phyloP scores from a whole-genome alignment of 2,329 filamentous ascomycete species.

The Trichoderma sp. region DNA sequence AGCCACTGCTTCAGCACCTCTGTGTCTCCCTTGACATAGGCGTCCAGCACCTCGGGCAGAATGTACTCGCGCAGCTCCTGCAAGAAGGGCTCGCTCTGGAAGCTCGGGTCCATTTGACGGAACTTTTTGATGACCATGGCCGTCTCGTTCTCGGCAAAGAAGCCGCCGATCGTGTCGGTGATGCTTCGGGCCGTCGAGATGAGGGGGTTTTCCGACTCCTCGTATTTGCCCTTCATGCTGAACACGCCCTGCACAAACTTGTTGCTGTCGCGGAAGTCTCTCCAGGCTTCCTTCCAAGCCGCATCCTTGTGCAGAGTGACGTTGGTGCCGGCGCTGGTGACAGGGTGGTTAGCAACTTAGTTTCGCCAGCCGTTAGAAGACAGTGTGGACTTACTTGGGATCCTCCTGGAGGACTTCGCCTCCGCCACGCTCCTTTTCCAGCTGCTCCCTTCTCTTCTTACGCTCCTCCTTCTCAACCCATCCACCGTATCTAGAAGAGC shows the following conservation, averaged over 20 bases:
- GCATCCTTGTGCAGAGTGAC: slow-evolving; percentile 95
- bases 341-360: slow-evolving; percentile 30
- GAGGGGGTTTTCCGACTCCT: slow-evolving; percentile 95
- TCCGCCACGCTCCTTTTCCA: slow-evolving; percentile 59
- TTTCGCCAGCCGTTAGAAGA: too few relatives aligned
- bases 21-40: slow-evolving; percentile 93
- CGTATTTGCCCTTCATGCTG: slow-evolving; percentile 79
- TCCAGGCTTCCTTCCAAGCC: slow-evolving; percentile 98
- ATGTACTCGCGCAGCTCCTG: slow-evolving; percentile 97
- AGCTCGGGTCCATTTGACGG: slow-evolving; percentile 88
- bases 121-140: slow-evolving; percentile 98
- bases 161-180: slow-evolving; percentile 86
- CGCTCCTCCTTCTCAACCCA: slow-evolving; percentile 97
- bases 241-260: slow-evolving; percentile 87
- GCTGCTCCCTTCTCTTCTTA: slow-evolving; percentile 69
- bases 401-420: slow-evolving; percentile 72
- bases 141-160: slow-evolving; percentile 98
- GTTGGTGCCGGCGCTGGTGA: slow-evolving; percentile 79
- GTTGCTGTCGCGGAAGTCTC: slow-evolving; percentile 86
- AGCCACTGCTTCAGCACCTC: slow-evolving; percentile 93
- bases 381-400: slow-evolving; percentile 65
- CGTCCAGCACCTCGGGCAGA: slow-evolving; percentile 91
- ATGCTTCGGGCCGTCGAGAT: slow-evolving; percentile 92
- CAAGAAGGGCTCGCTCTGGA: slow-evolving; percentile 92
- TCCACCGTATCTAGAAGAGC: slow-evolving; percentile 90